A percentile compares a stretch with the other conserved stretches of the same genome.
phyloP scores from a whole-genome alignment of 148 eudicot species.

The Camellia granthamiana region DNA sequence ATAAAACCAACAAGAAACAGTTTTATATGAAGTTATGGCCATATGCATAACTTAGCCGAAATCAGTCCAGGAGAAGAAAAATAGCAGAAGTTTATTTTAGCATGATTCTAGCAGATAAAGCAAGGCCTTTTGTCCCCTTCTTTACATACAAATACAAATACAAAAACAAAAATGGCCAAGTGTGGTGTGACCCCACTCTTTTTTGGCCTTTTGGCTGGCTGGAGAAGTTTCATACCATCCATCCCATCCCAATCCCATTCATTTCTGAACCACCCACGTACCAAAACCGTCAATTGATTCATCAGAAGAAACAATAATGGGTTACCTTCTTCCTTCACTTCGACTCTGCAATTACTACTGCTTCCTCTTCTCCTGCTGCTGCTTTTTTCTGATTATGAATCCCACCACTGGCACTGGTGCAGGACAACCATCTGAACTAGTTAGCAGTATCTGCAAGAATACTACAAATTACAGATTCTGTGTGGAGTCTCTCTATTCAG shows the following conservation, averaged over 20 bases:
- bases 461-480: constrained; percentile 25
- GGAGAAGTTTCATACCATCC: neutral
- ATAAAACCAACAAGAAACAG: neutral
- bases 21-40: neutral
- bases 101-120: too few species aligned
- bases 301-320: neutral
- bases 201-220: neutral
- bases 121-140: too few species aligned
- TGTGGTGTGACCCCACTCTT: neutral
- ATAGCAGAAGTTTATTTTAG: too few species aligned
- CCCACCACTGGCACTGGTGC: neutral
- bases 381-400: neutral
- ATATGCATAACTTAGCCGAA: neutral
- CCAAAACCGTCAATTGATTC: neutral
- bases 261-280: neutral
- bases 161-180: too few species aligned
- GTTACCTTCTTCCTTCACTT: neutral
- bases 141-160: too few species aligned
- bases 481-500: constrained; percentile 13
- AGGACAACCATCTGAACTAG: neutral
- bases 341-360: neutral
- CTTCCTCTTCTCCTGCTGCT: neutral
- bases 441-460: constrained; percentile 18
- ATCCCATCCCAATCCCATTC: neutral
- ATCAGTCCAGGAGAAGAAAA: too few species aligned